phyloP scores from a whole-genome alignment of 129 eudicot genomes.

The Chrysanthemum makinoi region DNA sequence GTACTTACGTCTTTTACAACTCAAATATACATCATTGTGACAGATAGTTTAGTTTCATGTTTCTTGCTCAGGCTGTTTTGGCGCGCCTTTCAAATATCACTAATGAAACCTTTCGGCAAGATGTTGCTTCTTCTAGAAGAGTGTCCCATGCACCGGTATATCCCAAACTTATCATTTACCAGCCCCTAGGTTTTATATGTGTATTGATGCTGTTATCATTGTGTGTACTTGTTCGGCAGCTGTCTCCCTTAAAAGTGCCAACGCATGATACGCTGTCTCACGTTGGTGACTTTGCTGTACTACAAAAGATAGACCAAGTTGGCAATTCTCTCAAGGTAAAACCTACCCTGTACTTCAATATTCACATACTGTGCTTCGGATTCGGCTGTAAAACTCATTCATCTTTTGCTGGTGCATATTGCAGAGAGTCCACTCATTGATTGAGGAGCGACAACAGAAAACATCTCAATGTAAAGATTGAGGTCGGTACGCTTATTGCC shows the following conservation, averaged over 20 bases:
- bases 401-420: not conserved
- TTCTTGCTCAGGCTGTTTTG: slow-evolving; percentile 54
- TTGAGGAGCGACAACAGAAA: slow-evolving; percentile 52
- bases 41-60: not conserved
- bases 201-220: not conserved
- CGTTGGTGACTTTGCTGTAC: slow-evolving; percentile 41
- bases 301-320: slow-evolving; percentile 76
- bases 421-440: slow-evolving; percentile 69
- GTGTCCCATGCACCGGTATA: slow-evolving; percentile 44
- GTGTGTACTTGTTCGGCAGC: slow-evolving; percentile 28
- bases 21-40: not conserved
- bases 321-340: slow-evolving; percentile 69
- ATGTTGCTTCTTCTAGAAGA: slow-evolving; percentile 35
- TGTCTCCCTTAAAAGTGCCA: slow-evolving; percentile 43
- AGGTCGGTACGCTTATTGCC: slow-evolving; percentile 19
- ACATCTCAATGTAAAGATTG: slow-evolving; percentile 30
- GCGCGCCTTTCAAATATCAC: slow-evolving; percentile 52
- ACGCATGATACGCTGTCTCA: slow-evolving; percentile 36
- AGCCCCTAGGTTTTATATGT: not conserved
- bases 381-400: not conserved
- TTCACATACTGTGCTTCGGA: no score
- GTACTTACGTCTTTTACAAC: not conserved
- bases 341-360: no score
- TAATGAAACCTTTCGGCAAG: slow-evolving; percentile 44
- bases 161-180: not conserved